Conservation (phyloP, 2,329 filamentous ascomycete species). For the Neospermospora avenae region DNA sequence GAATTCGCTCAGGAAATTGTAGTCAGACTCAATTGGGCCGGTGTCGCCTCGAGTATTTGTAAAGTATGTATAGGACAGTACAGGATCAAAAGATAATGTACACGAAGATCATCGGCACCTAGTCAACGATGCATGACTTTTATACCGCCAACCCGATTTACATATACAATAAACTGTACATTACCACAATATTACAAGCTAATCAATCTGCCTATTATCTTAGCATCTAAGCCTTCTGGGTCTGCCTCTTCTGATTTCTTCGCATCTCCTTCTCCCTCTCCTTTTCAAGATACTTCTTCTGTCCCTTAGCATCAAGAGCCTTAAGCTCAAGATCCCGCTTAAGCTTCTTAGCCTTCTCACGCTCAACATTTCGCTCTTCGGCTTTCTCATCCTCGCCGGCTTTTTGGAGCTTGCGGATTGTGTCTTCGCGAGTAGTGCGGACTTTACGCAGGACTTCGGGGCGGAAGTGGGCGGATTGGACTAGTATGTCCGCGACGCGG, state of each 20-base stretch:
- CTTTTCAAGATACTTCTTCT: slow-evolving; percentile 81
- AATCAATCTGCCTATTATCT: not conserved
- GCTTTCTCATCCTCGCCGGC: slow-evolving; percentile 75
- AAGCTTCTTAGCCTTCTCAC: slow-evolving; percentile 77
- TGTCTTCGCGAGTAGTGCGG: slow-evolving; percentile 73
- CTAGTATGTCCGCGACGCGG: slow-evolving; percentile 79
- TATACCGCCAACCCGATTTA: not conserved
- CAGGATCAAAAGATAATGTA: slow-evolving; percentile 3
- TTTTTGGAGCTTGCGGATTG: slow-evolving; percentile 75
- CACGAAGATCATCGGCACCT: not conserved
- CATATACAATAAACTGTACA: slow-evolving; percentile 2
- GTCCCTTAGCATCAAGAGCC: slow-evolving; percentile 73
- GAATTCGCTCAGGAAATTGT: too few relatives aligned
- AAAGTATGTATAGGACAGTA: not conserved
- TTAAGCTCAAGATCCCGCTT: slow-evolving; percentile 84
- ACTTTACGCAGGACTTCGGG: slow-evolving; percentile 87
- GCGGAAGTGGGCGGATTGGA: slow-evolving; percentile 76
- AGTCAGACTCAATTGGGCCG: too few relatives aligned
- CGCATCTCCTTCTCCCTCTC: slow-evolving; percentile 71
- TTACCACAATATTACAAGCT: not conserved
- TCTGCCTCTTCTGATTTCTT: slow-evolving; percentile 62
- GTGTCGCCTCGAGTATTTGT: too few relatives aligned
- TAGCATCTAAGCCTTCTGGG: slow-evolving; percentile 30
- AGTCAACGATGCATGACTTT: slow-evolving; percentile 1
- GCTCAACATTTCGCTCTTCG: slow-evolving; percentile 70